A percentile compares a stretch with the other conserved stretches of the same genome.
Evolutionary conservation across 768 basidiomycete genomes (phyloP).

Genomic region (Panellus pusillus): DNA sequence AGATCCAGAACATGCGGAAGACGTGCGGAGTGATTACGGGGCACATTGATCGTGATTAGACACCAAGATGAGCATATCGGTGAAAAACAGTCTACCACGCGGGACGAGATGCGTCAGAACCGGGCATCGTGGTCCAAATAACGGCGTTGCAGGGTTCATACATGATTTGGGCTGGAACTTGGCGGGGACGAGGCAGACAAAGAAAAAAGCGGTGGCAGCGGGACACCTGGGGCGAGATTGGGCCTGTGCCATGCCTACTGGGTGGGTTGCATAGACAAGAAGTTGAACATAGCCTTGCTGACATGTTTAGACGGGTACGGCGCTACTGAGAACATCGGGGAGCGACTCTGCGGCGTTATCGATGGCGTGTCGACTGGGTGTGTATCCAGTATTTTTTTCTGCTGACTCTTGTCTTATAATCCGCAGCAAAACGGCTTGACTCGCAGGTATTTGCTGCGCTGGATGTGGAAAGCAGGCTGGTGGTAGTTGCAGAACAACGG

Average conservation of each 20-base stretch:
- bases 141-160: slow-evolving; percentile 70
- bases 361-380: slow-evolving; percentile 83
- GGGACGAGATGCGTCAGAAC: slow-evolving; percentile 49
- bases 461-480: slow-evolving; percentile 47
- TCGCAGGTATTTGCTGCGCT: slow-evolving; percentile 67
- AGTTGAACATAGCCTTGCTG: neutral
- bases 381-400: slow-evolving; percentile 21
- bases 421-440: slow-evolving; percentile 58
- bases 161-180: slow-evolving; percentile 82
- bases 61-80: slow-evolving; percentile 32
- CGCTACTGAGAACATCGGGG: slow-evolving; percentile 60
- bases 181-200: slow-evolving; percentile 48
- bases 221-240: slow-evolving; percentile 73
- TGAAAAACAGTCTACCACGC: slow-evolving; percentile 51
- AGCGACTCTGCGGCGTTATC: slow-evolving; percentile 63
- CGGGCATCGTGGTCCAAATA: slow-evolving; percentile 64
- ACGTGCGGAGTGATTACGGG: too few relatives aligned
- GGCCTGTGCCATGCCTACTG: slow-evolving; percentile 79
- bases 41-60: neutral
- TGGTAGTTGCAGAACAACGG: slow-evolving; percentile 62
- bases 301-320: slow-evolving; percentile 45
- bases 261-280: slow-evolving; percentile 26
- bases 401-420: neutral
- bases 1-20: too few relatives aligned
- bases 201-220: slow-evolving; percentile 45